These are phyloP conservation scores for Dryadomyces sulphureus DNA, from an alignment of 2,329 filamentous ascomycete genomes.

Conservation along the genomic window DNA sequence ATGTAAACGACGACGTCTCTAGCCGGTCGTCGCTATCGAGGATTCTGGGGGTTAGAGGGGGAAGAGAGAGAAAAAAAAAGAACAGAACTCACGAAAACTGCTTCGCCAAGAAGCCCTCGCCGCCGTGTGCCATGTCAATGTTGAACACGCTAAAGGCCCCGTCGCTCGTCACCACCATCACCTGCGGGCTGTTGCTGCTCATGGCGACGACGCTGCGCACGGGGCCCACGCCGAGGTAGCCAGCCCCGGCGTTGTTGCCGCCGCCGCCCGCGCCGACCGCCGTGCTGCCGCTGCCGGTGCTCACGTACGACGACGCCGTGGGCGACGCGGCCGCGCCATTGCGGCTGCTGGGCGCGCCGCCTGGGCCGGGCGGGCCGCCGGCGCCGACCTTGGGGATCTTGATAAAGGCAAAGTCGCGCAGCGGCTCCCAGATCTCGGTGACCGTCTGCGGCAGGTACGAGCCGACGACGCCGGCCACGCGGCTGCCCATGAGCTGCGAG, in stretches of 20 bases:
- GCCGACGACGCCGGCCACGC: slow-evolving; percentile 75
- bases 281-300: too few species aligned
- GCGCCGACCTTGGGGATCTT: slow-evolving; percentile 57
- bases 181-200: slow-evolving; percentile 84
- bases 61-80: background rate
- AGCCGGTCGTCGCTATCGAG: slow-evolving; percentile 40
- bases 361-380: slow-evolving; percentile 11
- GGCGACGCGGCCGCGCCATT: background rate
- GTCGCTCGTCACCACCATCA: slow-evolving; percentile 97
- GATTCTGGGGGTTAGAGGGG: slow-evolving; percentile 22
- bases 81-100: slow-evolving; percentile 66
- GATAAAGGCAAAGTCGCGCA: slow-evolving; percentile 91
- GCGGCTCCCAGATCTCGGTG: slow-evolving; percentile 94
- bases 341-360: too few species aligned
- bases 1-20: slow-evolving; percentile 33
- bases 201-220: slow-evolving; percentile 90
- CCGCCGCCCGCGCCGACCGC: too few species aligned
- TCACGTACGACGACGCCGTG: background rate
- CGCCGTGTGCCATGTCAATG: slow-evolving; percentile 86
- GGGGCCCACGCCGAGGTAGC: slow-evolving; percentile 30
- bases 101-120: slow-evolving; percentile 80
- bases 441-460: slow-evolving; percentile 88
- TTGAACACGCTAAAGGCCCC: slow-evolving; percentile 91
- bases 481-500: slow-evolving; percentile 82
- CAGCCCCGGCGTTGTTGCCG: background rate